A percentile compares a stretch with the other conserved stretches of the same genome.
Conservation (phyloP, 2,329 filamentous ascomycete genomes). For the Cercospora sp. region DNA sequence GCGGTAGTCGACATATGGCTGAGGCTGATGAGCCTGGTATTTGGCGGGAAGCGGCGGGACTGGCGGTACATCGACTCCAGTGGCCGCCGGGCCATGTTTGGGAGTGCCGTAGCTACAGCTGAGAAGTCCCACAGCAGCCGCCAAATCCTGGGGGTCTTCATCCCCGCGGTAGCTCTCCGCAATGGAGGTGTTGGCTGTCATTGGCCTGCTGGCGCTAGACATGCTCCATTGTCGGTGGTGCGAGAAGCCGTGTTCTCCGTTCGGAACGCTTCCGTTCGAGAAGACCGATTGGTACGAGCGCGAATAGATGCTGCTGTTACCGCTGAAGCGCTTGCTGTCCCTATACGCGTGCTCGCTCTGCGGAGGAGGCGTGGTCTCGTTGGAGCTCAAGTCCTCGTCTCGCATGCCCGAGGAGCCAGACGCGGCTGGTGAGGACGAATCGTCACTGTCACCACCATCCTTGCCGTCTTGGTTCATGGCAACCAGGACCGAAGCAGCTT, state of each 20-base stretch:
- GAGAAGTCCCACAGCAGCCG: conserved; percentile 84
- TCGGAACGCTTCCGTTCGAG: conserved; percentile 54
- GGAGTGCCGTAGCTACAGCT: conserved; percentile 89
- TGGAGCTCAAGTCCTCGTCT: conserved; percentile 76
- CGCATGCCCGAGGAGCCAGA: conserved; percentile 76
- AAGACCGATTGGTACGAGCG: conserved; percentile 78
- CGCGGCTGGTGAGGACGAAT: conserved; percentile 79
- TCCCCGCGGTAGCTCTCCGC: conserved; percentile 69
- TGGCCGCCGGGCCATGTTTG: conserved; percentile 61
- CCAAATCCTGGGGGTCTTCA: conserved; percentile 82
- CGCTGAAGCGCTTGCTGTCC: conserved; percentile 49
- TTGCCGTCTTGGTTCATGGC: conserved; percentile 74
- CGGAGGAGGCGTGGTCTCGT: conserved; percentile 89
- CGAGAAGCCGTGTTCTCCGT: conserved; percentile 53
- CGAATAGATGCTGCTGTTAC: conserved; percentile 57
- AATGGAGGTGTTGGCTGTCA: conserved; percentile 63
- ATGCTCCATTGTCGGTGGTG: conserved; percentile 70
- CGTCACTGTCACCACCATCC: conserved; percentile 68
- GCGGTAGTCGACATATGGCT: conserved; percentile 30
- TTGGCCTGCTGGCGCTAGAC: conserved; percentile 70
- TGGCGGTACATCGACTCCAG: conserved; percentile 75
- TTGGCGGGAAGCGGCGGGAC: conserved; percentile 83
- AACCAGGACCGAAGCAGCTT: conserved; percentile 93
- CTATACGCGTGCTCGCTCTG: conserved; percentile 62
- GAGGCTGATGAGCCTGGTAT: conserved; percentile 64